phyloP scores from a whole-genome alignment of 768 basidiomycete genomes.

The Inosperma sp. region DNA sequence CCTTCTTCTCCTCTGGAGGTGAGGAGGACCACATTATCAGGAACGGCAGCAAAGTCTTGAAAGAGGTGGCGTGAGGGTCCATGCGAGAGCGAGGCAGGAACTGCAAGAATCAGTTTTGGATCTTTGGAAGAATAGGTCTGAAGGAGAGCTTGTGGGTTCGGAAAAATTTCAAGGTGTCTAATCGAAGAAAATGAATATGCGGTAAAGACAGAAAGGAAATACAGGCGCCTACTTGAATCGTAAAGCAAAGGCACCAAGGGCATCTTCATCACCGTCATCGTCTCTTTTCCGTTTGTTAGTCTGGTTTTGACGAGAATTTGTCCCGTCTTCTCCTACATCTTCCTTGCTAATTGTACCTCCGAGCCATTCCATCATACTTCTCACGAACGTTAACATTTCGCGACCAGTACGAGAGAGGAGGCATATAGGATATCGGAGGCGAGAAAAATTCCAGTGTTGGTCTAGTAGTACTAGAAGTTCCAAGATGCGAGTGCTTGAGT shows the following conservation, averaged over 20 bases:
- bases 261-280: constrained; percentile 76
- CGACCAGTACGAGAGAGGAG: constrained; percentile 86
- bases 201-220: not conserved
- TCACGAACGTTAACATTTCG: constrained; percentile 90
- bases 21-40: constrained; percentile 83
- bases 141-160: constrained; percentile 72
- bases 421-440: constrained; percentile 83
- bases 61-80: constrained; percentile 88
- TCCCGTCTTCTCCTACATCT: constrained; percentile 78
- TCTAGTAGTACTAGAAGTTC: constrained; percentile 95
- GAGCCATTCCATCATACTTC: constrained; percentile 99
- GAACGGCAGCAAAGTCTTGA: constrained; percentile 74
- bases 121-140: constrained; percentile 81
- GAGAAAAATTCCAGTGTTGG: constrained; percentile 93
- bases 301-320: constrained; percentile 49
- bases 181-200: constrained; percentile 2
- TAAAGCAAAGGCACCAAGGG: constrained; percentile 78
- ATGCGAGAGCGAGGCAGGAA: constrained; percentile 89
- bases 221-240: constrained; percentile 86
- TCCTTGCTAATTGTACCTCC: constrained; percentile 93
- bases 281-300: constrained; percentile 53
- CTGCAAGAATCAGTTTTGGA: constrained; percentile 90
- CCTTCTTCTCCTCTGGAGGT: constrained; percentile 77
- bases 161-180: constrained; percentile 91
- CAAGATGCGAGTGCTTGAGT: constrained; percentile 89